These are phyloP conservation scores for barley (Hordeum vulgare) DNA, from an alignment of 176 grass and related monocot species.

Conservation along the genomic window MorexV3_pseudomolecules_assembly NC_058522.1:59882869-59883368, in stretches of 20 bases:
- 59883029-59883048: constrained; percentile 68
- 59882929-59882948: too few species aligned
- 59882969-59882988: too few species aligned
- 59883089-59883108: background rate
- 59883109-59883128: background rate
- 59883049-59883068: constrained; percentile 85
- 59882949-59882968: background rate
- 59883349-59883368: constrained; percentile 20
- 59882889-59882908: too few species aligned
- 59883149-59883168: constrained; percentile 87
- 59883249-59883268: background rate
- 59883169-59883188: constrained; percentile 89
- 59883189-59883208: constrained; percentile 76
- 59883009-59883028: constrained; percentile 82
- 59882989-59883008: constrained; percentile 54
- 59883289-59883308: constrained; percentile 13
- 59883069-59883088: constrained; percentile 16
- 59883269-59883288: constrained; percentile 19
- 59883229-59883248: background rate
- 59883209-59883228: constrained; percentile 14
- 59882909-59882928: too few species aligned
- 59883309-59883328: constrained; percentile 21
- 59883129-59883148: constrained; percentile 45
- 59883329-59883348: constrained; percentile 15
- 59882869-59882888: too few species aligned